Conservation (phyloP, 352 stramenopile genomes). For the Saprolegnia diclina region DNA sequence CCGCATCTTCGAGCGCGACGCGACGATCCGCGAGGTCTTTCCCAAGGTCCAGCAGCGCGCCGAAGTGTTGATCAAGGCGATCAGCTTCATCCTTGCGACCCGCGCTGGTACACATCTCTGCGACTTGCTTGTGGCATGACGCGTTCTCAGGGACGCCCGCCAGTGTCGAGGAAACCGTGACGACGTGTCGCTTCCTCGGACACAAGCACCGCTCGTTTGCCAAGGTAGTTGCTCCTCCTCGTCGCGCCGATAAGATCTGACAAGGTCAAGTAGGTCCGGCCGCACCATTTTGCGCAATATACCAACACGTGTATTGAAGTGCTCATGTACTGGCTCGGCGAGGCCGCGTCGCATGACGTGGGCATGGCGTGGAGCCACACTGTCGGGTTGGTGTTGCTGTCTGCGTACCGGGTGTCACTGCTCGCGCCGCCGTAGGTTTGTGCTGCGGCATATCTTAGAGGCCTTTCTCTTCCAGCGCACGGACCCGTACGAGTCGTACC, state of each 20-base stretch:
- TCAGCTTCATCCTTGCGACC: slow-evolving; percentile 17
- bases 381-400: slow-evolving; percentile 3
- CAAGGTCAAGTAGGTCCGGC: slow-evolving; percentile 3
- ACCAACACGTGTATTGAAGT: slow-evolving; percentile 22
- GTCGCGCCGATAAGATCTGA: background rate
- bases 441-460: slow-evolving; percentile 15
- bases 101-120: background rate
- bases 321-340: slow-evolving; percentile 24
- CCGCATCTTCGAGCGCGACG: slow-evolving; percentile 18
- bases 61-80: slow-evolving; percentile 13
- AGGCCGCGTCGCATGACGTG: slow-evolving; percentile 1
- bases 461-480: slow-evolving; percentile 4
- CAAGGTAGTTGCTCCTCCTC: background rate
- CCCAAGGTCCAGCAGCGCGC: slow-evolving; percentile 12
- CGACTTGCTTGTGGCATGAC: background rate
- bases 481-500: slow-evolving; percentile 21
- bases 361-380: slow-evolving; percentile 17
- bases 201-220: slow-evolving; percentile 18
- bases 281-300: slow-evolving; percentile 20
- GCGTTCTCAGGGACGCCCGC: background rate
- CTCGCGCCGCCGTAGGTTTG: background rate
- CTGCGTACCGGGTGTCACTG: background rate
- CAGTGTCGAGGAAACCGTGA: background rate
- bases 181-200: slow-evolving; percentile 8
- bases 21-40: slow-evolving; percentile 14